These are phyloP conservation scores for Vaccinium darrowii DNA, from an alignment of 148 eudicot species.

Conservation along the genomic window DNA sequence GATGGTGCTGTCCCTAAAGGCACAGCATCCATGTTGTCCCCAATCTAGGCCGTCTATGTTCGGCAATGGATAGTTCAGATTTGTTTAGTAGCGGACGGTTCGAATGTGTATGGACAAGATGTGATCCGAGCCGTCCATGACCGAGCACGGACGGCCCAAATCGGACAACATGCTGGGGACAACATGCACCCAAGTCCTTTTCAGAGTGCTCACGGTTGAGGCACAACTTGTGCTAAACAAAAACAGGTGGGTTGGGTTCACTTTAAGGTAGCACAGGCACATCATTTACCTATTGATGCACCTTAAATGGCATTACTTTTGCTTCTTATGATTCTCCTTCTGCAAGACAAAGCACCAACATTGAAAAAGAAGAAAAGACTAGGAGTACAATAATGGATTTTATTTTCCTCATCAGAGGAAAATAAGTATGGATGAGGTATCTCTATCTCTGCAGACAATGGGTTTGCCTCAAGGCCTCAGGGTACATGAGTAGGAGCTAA, in stretches of 20 bases:
- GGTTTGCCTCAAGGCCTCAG: constrained; percentile 49
- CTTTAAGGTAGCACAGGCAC: constrained; percentile 17
- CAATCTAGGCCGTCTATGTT: no score
- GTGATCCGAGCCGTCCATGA: no score
- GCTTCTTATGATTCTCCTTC: no score
- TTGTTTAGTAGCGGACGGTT: no score
- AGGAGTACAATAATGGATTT: neutral
- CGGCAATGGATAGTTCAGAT: no score
- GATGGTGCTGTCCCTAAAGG: no score
- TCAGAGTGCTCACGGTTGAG: no score
- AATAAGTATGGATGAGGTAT: constrained; percentile 35
- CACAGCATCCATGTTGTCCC: no score
- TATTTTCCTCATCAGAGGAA: neutral
- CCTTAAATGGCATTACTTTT: constrained; percentile 7
- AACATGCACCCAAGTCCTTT: no score
- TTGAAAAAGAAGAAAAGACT: neutral
- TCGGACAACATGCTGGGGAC: no score
- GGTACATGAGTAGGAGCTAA: constrained; percentile 48
- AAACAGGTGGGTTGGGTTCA: neutral
- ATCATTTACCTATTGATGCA: constrained; percentile 3
- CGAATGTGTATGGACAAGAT: no score
- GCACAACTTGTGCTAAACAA: neutral
- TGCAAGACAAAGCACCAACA: neutral
- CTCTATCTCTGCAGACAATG: constrained; percentile 56
- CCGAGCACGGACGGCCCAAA: no score